Evolutionary conservation across 1,139 yeast species (phyloP).

Genomic region (Blastobotrys ciferrii): DNA sequence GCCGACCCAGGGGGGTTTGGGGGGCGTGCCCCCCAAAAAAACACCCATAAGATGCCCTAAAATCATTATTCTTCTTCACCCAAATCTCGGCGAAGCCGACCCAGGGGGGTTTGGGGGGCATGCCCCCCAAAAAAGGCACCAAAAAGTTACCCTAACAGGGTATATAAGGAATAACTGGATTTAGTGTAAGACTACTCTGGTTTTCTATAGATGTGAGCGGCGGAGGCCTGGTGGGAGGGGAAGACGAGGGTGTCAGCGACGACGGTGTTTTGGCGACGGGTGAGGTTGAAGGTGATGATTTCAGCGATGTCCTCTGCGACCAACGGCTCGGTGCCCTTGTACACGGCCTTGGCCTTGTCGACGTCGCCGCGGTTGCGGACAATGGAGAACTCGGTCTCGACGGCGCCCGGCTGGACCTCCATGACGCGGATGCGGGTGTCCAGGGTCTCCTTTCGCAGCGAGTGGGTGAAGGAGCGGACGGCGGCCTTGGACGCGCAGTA

Average conservation of each 20-base stretch:
- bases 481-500: slow-evolving; percentile 91
- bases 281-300: slow-evolving; percentile 62
- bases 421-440: slow-evolving; percentile 72
- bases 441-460: slow-evolving; percentile 75
- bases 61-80: no score
- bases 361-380: slow-evolving; percentile 75
- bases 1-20: no score
- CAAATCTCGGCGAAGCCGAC: no score
- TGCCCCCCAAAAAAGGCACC: no score
- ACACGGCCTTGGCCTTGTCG: slow-evolving; percentile 66
- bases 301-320: slow-evolving; percentile 81
- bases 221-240: slow-evolving; percentile 77
- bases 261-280: slow-evolving; percentile 73
- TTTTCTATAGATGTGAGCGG: slow-evolving; percentile 53
- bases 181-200: slow-evolving; percentile 7
- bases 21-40: no score
- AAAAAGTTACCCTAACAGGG: no score
- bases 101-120: no score
- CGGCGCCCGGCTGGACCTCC: slow-evolving; percentile 86
- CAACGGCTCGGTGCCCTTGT: slow-evolving; percentile 70
- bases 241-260: slow-evolving; percentile 76
- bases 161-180: no score
- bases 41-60: no score
- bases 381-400: slow-evolving; percentile 79
- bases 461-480: slow-evolving; percentile 69